These are phyloP conservation scores for Aureobasidium sp. DNA, from an alignment of 2,329 filamentous ascomycete genomes.

Conservation along the genomic window DNA sequence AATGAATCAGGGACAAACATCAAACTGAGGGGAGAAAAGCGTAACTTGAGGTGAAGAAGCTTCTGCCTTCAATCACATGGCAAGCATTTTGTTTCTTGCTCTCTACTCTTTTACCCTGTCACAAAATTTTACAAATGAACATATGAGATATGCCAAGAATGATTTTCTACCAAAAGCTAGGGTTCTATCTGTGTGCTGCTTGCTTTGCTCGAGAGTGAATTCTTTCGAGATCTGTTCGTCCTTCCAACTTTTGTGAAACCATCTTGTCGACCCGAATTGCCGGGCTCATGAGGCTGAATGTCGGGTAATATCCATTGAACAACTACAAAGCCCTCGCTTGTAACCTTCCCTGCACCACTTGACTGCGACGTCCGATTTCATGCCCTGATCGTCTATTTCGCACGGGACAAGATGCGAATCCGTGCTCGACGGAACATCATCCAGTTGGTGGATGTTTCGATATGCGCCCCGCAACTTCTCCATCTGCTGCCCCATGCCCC, in stretches of 20 bases:
- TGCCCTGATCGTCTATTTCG: not conserved
- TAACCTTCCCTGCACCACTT: not conserved
- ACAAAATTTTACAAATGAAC: slow-evolving; percentile 3
- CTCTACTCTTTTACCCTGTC: not conserved
- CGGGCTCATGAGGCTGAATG: slow-evolving; percentile 4
- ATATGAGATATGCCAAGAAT: not conserved
- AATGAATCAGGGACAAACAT: not conserved
- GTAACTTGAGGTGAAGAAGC: not conserved
- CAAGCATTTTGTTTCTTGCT: not conserved
- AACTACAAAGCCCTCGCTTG: not conserved
- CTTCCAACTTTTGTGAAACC: not conserved
- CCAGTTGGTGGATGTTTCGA: slow-evolving; percentile 5
- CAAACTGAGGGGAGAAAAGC: not conserved
- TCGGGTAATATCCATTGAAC: not conserved
- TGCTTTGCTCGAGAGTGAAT: not conserved
- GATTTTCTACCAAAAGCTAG: not conserved
- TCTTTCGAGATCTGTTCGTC: not conserved
- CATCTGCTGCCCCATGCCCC: not conserved
- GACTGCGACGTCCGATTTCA: not conserved
- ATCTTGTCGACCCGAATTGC: not conserved
- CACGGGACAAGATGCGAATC: not conserved
- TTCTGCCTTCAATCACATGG: not conserved
- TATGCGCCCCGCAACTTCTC: slow-evolving; percentile 8
- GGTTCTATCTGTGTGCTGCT: not conserved
- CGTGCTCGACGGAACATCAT: slow-evolving; percentile 12